phyloP scores from a whole-genome alignment of 768 basidiomycete species.

The Russula earlei region DNA sequence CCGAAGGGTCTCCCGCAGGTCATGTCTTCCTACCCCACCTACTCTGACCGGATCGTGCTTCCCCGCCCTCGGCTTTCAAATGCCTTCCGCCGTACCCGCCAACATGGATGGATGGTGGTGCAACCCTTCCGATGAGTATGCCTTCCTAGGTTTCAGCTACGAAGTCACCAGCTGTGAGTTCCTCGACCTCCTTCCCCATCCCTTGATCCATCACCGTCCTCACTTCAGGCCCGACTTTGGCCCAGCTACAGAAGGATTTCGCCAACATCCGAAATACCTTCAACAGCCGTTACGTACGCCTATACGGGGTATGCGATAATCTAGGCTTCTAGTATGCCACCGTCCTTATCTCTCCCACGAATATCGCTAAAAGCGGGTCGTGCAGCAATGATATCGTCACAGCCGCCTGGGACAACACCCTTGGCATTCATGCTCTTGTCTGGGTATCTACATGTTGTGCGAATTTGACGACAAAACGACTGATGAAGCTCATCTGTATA shows the following conservation, averaged over 20 bases:
- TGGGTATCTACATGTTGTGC: slow-evolving; percentile 38
- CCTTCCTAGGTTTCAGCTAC: slow-evolving; percentile 69
- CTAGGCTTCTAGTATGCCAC: slow-evolving; percentile 31
- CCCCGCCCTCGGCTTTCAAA: slow-evolving; percentile 38
- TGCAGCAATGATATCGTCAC: slow-evolving; percentile 49
- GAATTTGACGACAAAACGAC: background rate
- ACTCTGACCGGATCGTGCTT: slow-evolving; percentile 24
- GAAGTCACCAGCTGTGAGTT: slow-evolving; percentile 52
- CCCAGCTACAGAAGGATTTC: slow-evolving; percentile 47
- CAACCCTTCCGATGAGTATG: slow-evolving; percentile 50
- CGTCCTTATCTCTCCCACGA: background rate
- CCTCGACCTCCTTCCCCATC: background rate
- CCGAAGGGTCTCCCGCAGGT: background rate
- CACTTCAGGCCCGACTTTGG: slow-evolving; percentile 44
- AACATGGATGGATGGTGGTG: slow-evolving; percentile 40
- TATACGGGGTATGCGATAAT: slow-evolving; percentile 34
- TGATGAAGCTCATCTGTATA: slow-evolving; percentile 4
- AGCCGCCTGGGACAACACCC: slow-evolving; percentile 54
- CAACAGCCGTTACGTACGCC: slow-evolving; percentile 53
- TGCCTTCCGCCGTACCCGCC: slow-evolving; percentile 42
- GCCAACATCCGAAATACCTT: slow-evolving; percentile 48
- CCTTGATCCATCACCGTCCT: background rate
- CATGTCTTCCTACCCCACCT: background rate
- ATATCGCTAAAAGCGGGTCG: background rate
- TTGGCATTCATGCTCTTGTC: slow-evolving; percentile 63